Evolutionary conservation across 306 rosid species (phyloP).

Genomic region (Lablab purpureus): DNA sequence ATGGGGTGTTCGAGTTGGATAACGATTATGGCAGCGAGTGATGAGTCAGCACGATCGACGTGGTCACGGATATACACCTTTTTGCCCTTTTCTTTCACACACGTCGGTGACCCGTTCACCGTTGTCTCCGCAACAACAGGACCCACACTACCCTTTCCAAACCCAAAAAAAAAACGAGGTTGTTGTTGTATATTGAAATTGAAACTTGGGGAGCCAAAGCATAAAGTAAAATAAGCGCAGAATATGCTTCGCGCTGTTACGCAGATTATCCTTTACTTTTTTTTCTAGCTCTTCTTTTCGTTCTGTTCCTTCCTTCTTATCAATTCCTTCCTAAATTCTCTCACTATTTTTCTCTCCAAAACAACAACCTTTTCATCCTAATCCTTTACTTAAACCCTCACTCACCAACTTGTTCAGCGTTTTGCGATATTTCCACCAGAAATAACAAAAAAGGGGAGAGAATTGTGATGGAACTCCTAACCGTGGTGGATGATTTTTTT

Average conservation of each 20-base stretch:
- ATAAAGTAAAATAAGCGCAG: conserved; percentile 50
- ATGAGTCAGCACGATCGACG: neutral
- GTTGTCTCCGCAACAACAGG: conserved; percentile 9
- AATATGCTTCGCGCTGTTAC: conserved; percentile 68
- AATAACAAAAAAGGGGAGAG: neutral
- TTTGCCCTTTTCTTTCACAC: conserved; percentile 29
- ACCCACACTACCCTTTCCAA: conserved; percentile 17
- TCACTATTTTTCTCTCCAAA: neutral
- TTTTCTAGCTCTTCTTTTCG: neutral
- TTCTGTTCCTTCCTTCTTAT: conserved; percentile 20
- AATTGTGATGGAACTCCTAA: conserved; percentile 60
- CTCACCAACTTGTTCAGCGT: neutral
- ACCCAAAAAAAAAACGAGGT: neutral
- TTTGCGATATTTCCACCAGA: neutral
- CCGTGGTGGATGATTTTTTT: conserved; percentile 51
- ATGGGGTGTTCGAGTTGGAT: neutral
- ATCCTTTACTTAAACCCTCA: neutral
- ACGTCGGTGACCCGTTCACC: conserved; percentile 38
- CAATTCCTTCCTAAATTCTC: conserved; percentile 38
- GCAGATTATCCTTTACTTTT: conserved; percentile 55
- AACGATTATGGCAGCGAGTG: conserved; percentile 7
- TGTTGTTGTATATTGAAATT: neutral
- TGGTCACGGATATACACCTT: conserved; percentile 6
- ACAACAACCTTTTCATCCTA: neutral
- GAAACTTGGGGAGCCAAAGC: conserved; percentile 7